Percentiles rank a stretch among this genome's conserved stretches.
Evolutionary conservation across 2,329 filamentous ascomycete genomes (phyloP).

Genomic region (Fusarium sp.): DNA sequence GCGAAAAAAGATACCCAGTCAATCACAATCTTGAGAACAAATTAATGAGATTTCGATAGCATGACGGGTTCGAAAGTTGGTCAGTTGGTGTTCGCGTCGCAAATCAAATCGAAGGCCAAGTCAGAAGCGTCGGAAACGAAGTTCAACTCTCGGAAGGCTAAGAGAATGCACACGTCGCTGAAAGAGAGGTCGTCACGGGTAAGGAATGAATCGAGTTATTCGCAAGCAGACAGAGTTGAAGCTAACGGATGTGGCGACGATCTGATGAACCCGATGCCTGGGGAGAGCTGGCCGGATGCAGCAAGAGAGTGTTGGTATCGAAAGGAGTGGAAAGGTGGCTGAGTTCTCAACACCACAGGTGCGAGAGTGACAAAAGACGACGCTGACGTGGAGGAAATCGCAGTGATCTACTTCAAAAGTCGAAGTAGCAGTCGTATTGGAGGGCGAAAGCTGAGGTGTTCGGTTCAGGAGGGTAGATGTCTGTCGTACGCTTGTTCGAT

Average conservation of each 20-base stretch:
- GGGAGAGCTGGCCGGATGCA: conserved; percentile 39
- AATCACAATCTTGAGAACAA: conserved; percentile 22
- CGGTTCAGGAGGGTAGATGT: neutral
- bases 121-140: conserved; percentile 8
- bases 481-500: conserved; percentile 24
- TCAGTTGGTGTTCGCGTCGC: conserved; percentile 26
- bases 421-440: conserved; percentile 14
- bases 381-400: conserved; percentile 9
- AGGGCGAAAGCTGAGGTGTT: conserved; percentile 9
- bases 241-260: conserved; percentile 25
- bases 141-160: conserved; percentile 12
- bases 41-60: conserved; percentile 34
- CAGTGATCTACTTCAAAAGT: neutral
- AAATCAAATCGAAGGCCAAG: conserved; percentile 4
- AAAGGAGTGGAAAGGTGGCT: conserved; percentile 37
- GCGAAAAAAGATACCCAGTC: conserved; percentile 33
- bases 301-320: conserved; percentile 28
- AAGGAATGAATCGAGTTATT: conserved; percentile 32
- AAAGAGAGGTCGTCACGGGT: conserved; percentile 18
- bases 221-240: conserved; percentile 33
- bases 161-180: conserved; percentile 6
- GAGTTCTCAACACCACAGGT: conserved; percentile 42
- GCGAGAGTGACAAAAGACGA: conserved; percentile 30
- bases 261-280: conserved; percentile 25
- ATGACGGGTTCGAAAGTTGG: conserved; percentile 36